Conservation (phyloP, 164 flowering plant species). For the Echeveria elegans region DNA sequence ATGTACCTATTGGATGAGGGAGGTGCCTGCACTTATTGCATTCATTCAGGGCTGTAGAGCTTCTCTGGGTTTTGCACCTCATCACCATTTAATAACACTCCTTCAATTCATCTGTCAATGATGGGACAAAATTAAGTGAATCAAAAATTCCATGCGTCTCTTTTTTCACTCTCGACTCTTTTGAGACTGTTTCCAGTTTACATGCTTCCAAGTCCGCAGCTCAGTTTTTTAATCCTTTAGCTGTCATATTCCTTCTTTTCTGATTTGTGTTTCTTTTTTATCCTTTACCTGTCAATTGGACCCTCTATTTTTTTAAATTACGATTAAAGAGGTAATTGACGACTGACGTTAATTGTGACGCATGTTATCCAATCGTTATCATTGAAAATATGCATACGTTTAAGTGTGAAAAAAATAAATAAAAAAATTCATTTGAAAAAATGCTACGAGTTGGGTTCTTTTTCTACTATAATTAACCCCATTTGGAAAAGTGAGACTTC, state of each 20-base stretch:
- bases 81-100: neutral
- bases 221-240: neutral
- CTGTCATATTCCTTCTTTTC: neutral
- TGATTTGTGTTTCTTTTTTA: neutral
- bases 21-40: neutral
- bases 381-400: no score
- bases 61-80: neutral
- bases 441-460: no score
- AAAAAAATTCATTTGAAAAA: no score
- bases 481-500: neutral
- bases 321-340: no score
- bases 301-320: no score
- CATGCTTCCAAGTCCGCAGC: neutral
- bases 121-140: neutral
- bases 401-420: no score
- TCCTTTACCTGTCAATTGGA: neutral
- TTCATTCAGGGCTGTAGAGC: neutral
- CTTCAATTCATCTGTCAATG: neutral
- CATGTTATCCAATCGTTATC: no score
- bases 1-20: neutral
- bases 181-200: neutral
- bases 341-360: no score
- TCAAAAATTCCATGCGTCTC: neutral
- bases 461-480: neutral
- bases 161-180: neutral